Evolutionary conservation across 371 early-diverging fungal species (phyloP).

Genomic region (Rhizopus arrhizus): DNA sequence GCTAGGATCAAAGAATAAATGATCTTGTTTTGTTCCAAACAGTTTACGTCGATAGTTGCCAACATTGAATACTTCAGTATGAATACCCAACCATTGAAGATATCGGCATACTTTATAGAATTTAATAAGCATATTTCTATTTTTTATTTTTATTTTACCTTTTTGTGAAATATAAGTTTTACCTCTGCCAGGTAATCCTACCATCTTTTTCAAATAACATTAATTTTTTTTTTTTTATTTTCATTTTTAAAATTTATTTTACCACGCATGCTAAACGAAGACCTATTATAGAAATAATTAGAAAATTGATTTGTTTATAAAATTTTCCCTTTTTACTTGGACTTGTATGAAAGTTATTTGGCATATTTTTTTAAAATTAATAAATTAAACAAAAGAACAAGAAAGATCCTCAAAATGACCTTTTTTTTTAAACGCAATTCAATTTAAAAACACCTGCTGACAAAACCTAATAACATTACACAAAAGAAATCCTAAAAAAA

Average conservation of each 20-base stretch:
- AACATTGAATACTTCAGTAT: conserved; percentile 91
- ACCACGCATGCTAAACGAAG: conserved; percentile 44
- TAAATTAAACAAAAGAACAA: neutral
- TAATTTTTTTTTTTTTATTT: conserved; percentile 27
- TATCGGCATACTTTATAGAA: conserved; percentile 79
- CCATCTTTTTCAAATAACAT: conserved; percentile 56
- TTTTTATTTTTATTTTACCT: conserved; percentile 52
- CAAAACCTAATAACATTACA: no score
- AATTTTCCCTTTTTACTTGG: conserved; percentile 1
- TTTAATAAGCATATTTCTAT: neutral
- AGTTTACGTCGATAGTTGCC: conserved; percentile 93
- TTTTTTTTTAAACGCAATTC: neutral
- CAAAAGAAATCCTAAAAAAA: no score
- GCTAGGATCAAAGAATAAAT: conserved; percentile 91
- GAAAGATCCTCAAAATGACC: neutral
- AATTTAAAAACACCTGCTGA: no score
- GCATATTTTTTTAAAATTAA: neutral
- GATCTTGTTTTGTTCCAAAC: conserved; percentile 81
- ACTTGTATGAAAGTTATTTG: neutral
- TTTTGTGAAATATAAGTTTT: conserved; percentile 93
- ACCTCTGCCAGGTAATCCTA: conserved; percentile 89
- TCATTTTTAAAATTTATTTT: conserved; percentile 10
- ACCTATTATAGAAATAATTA: conserved; percentile 16
- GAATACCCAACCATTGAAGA: conserved; percentile 93
- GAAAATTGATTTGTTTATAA: neutral